Evolutionary conservation across 345 rosid genomes (phyloP).

Genomic region (Sisymbrium altissimum): DNA sequence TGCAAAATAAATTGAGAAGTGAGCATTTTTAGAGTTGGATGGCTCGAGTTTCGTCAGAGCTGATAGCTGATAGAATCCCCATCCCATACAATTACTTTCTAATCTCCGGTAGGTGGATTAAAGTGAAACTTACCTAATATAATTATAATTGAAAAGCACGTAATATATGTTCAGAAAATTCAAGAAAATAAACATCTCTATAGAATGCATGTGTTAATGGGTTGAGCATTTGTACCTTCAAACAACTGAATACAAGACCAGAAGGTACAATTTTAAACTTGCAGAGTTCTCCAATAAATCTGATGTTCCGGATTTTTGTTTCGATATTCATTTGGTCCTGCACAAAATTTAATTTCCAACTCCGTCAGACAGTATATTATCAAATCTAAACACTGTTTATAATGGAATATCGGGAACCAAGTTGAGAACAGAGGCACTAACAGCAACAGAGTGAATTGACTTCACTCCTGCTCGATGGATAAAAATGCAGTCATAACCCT

Average conservation of each 20-base stretch:
- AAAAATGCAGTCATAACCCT: slow-evolving; percentile 12
- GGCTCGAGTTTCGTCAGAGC: background rate
- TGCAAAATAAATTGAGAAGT: slow-evolving; percentile 30
- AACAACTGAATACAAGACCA: slow-evolving; percentile 84
- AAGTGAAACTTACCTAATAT: background rate
- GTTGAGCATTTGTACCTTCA: slow-evolving; percentile 59
- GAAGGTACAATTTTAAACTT: slow-evolving; percentile 83
- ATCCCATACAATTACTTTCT: slow-evolving; percentile 2
- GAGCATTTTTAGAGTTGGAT: slow-evolving; percentile 12
- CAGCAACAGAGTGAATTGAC: background rate
- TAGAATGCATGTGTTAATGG: slow-evolving; percentile 6
- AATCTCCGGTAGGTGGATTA: background rate
- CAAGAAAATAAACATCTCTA: slow-evolving; percentile 10
- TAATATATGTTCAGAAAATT: slow-evolving; percentile 5
- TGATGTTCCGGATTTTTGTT: slow-evolving; percentile 93
- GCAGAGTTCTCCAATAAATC: slow-evolving; percentile 98
- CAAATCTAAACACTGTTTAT: background rate
- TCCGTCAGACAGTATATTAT: slow-evolving; percentile 10
- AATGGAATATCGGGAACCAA: background rate
- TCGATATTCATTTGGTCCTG: slow-evolving; percentile 99
- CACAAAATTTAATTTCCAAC: slow-evolving; percentile 27
- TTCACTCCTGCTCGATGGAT: background rate
- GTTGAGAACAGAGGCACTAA: background rate
- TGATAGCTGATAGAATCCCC: background rate
- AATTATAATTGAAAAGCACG: background rate